Evolutionary conservation across 371 early-diverging fungal genomes (phyloP), one percentile per base, ranked within the genome.

Genomic region (Thermomucor indicae-seudaticae): DNA sequence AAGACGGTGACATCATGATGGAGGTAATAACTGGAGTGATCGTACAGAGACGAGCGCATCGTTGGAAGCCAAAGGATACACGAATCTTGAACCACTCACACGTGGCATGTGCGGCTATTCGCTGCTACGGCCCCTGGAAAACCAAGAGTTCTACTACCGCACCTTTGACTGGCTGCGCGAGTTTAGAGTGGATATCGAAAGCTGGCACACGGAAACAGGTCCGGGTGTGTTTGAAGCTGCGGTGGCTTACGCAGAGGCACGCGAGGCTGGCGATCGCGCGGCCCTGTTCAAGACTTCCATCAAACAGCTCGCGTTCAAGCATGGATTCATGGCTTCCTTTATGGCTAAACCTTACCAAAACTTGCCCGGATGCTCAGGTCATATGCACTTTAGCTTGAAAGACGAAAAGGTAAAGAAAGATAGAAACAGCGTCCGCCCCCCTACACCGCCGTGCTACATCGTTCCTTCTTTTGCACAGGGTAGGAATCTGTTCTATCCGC

Each of bases 141-240:
- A 89, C 47, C 81, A 85, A 58, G 79, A 79, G 4, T 91, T 84
- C 58, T 91, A 86, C 57, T 70, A 86, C 34, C 78, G 80, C 43
- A 77, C 91, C 30, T 86, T 82, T 67, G 83, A 89, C 50, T 72
- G 81, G 57, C 79, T 83, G 47, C 67, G 53, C 16, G 58, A 73
- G 23, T 84, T 86, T 53, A 77, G 71, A 4, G 71, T 90, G 12
- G 83, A 83, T 24, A 57, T 93, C 2, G 93, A 93, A 61, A 80
- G 87, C 23, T 83, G 82, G 60, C 91, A 91, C 53, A 90, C 90
- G 5, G 93, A 93, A 58, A 89, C 89, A 19, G 88, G 93, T 3
- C 91, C 93, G 2, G 93, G 93, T 22, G 90, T 91, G 1, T 90
- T 83, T 61, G 91, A 93, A 53, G 90, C 86, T 1, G 93, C 93